Conservation (phyloP, 2,329 filamentous ascomycete species). For the Colletotrichum endophyticum region DNA sequence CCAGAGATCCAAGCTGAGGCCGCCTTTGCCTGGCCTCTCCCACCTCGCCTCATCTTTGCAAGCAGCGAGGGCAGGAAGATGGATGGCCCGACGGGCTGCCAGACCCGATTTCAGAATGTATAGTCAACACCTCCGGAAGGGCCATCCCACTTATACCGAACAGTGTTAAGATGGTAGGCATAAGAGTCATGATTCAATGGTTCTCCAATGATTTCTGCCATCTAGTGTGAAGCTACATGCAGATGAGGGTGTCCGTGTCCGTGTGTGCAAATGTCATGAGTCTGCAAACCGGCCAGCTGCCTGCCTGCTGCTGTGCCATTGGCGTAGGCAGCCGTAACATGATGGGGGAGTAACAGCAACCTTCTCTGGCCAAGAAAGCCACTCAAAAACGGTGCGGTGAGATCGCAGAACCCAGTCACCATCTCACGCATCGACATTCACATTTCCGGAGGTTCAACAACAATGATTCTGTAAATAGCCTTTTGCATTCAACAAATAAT, state of each 20-base stretch:
- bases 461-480: not conserved
- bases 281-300: not conserved
- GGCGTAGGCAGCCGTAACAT: not conserved
- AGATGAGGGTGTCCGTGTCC: not conserved
- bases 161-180: not conserved
- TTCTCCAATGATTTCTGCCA: not conserved
- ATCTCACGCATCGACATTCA: not conserved
- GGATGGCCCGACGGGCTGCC: not conserved
- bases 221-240: not conserved
- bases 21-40: not conserved
- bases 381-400: not conserved
- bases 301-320: not conserved
- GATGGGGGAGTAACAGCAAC: not conserved
- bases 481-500: not conserved
- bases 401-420: not conserved
- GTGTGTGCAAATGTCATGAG: not conserved
- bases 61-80: not conserved
- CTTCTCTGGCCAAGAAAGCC: not conserved
- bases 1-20: not conserved
- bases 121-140: not conserved
- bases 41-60: not conserved
- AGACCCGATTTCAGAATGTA: not conserved
- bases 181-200: not conserved
- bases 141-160: not conserved
- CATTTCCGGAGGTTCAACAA: not conserved